Evolutionary conservation across 352 stramenopile species (phyloP).

Genomic region (Pythium diclinum): DNA sequence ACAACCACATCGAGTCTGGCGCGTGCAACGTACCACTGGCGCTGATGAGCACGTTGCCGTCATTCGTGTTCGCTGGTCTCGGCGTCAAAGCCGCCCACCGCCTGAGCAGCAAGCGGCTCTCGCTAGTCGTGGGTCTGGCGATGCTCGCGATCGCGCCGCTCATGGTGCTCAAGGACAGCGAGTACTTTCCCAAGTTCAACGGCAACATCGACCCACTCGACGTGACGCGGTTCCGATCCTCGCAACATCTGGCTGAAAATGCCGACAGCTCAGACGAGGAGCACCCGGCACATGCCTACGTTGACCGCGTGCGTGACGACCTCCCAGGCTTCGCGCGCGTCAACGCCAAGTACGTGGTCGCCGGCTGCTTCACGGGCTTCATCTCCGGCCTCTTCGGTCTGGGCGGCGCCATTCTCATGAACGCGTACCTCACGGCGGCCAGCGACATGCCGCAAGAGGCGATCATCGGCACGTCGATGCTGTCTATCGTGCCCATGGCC

Average conservation of each 20-base stretch:
- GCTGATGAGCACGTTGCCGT: constrained; percentile 60
- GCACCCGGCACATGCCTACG: constrained; percentile 27
- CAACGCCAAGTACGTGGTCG: constrained; percentile 71
- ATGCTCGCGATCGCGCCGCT: constrained; percentile 74
- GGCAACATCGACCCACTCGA: constrained; percentile 48
- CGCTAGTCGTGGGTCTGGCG: constrained; percentile 60
- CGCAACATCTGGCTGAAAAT: not conserved
- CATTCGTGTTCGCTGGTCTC: constrained; percentile 69
- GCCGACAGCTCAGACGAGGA: not conserved
- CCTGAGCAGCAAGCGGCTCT: constrained; percentile 67
- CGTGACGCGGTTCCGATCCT: constrained; percentile 55
- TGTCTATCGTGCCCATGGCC: constrained; percentile 77
- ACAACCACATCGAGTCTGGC: constrained; percentile 58
- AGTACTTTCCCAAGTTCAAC: constrained; percentile 65
- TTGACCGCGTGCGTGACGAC: constrained; percentile 36
- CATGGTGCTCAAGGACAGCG: constrained; percentile 80
- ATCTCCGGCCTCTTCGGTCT: constrained; percentile 78
- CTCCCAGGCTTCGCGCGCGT: constrained; percentile 35
- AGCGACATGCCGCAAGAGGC: constrained; percentile 79
- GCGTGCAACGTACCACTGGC: constrained; percentile 75
- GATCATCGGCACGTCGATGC: constrained; percentile 80
- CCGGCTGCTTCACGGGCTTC: constrained; percentile 64
- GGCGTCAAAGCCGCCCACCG: constrained; percentile 65
- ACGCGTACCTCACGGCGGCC: constrained; percentile 70
- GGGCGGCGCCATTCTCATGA: constrained; percentile 81